Percentiles rank a stretch among this genome's conserved stretches.
phyloP scores from a whole-genome alignment of 225 moss, liverwort and hornwort genomes.

The Straminergon stramineum region DNA sequence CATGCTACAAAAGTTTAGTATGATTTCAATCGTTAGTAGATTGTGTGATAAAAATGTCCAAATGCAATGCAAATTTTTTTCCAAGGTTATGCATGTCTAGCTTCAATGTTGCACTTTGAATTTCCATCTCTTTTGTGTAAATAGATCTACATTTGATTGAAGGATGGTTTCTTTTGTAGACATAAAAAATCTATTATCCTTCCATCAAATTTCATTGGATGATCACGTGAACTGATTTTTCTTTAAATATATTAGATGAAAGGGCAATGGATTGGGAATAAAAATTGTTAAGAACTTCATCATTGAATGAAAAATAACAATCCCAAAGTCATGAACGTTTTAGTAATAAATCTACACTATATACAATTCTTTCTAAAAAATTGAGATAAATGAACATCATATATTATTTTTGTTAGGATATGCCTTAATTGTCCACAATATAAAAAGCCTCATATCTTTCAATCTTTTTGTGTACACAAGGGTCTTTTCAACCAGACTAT shows the following conservation, averaged over 20 bases:
- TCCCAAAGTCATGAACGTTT: neutral
- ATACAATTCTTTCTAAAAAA: neutral
- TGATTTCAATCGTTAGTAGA: accelerated
- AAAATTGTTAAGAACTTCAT: neutral
- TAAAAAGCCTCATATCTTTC: neutral
- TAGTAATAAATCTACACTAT: neutral
- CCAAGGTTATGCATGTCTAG: accelerated
- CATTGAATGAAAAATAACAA: neutral
- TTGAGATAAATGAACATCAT: neutral
- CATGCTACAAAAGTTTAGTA: neutral
- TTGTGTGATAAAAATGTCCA: neutral
- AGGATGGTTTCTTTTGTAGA: neutral
- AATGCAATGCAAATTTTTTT: neutral
- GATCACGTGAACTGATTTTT: neutral
- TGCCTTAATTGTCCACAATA: neutral
- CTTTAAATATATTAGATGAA: neutral
- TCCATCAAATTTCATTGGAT: accelerated
- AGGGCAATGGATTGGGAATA: accelerated
- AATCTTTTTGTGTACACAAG: neutral
- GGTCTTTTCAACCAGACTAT: neutral
- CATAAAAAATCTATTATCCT: neutral
- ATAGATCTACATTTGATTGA: neutral
- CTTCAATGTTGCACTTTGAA: neutral
- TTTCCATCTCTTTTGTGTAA: accelerated
- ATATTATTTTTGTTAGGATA: neutral